Evolutionary conservation across 257 asterid species (phyloP).

Genomic region (Voacanga thouarsii): DNA sequence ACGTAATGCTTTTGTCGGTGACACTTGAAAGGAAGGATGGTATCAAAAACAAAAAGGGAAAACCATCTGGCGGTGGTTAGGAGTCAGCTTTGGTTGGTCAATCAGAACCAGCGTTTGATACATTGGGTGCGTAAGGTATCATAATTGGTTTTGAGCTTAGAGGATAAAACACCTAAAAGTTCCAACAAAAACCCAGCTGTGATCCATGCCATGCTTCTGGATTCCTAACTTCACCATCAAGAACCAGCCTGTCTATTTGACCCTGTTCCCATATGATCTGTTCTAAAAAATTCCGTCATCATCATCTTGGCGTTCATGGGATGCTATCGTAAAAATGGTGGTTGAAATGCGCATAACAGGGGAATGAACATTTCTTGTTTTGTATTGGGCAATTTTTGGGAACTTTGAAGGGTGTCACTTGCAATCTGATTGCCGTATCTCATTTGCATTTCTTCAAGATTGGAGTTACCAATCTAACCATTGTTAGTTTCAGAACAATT

Average conservation of each 20-base stretch:
- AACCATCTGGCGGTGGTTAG: slow-evolving; percentile 8
- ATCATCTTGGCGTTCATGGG: not conserved
- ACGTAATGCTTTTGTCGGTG: slow-evolving; percentile 22
- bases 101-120: slow-evolving; percentile 11
- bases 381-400: not conserved
- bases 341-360: too few relatives aligned
- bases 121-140: slow-evolving; percentile 11
- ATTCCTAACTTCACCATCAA: slow-evolving; percentile 31
- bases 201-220: slow-evolving; percentile 20
- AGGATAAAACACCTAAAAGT: not conserved
- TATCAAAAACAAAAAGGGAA: not conserved
- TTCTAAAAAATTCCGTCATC: not conserved
- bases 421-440: not conserved
- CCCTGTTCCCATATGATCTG: slow-evolving; percentile 8
- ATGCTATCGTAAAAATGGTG: not conserved
- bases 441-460: too few relatives aligned
- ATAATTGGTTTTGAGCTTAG: slow-evolving; percentile 13
- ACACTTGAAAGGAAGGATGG: slow-evolving; percentile 5
- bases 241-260: slow-evolving; percentile 49
- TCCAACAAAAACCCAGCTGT: slow-evolving; percentile 43
- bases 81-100: not conserved
- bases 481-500: not conserved
- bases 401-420: not conserved
- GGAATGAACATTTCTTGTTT: not conserved
- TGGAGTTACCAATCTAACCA: too few relatives aligned